Evolutionary conservation across 106 monocot genomes (phyloP).

Genomic region (Amphibolis antarctica): DNA sequence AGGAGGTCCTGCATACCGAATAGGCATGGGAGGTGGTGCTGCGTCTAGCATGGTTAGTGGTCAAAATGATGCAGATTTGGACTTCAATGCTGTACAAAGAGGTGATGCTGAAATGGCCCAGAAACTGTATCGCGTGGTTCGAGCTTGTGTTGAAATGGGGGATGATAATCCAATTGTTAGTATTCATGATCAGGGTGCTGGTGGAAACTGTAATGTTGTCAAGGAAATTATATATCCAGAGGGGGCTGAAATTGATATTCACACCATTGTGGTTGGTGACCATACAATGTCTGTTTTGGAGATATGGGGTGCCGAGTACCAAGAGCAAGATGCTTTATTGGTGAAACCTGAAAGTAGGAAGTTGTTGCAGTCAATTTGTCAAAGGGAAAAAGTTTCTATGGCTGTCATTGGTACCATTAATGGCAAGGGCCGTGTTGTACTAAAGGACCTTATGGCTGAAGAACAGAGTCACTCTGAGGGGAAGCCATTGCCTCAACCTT

Average conservation of each 20-base stretch:
- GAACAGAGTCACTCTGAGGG: slow-evolving; percentile 34
- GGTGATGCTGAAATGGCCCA: slow-evolving; percentile 99
- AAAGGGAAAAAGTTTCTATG: slow-evolving; percentile 85
- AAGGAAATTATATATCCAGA: slow-evolving; percentile 97
- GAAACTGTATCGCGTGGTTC: slow-evolving; percentile 79
- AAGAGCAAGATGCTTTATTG: slow-evolving; percentile 90
- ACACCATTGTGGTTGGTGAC: slow-evolving; percentile 71
- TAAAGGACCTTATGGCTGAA: slow-evolving; percentile 40
- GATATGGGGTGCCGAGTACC: slow-evolving; percentile 99
- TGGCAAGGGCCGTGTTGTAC: slow-evolving; percentile 56
- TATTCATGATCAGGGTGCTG: slow-evolving; percentile 98
- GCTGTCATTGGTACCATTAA: slow-evolving; percentile 80
- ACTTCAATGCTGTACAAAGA: slow-evolving; percentile 93
- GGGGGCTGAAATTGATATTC: slow-evolving; percentile 86
- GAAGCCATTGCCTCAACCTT: slow-evolving; percentile 42
- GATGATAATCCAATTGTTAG: slow-evolving; percentile 78
- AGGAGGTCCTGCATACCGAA: slow-evolving; percentile 90
- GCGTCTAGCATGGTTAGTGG: slow-evolving; percentile 99
- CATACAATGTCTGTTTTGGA: slow-evolving; percentile 93
- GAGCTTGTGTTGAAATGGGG: slow-evolving; percentile 91
- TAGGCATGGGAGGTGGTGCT: slow-evolving; percentile 98
- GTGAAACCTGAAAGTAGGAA: slow-evolving; percentile 51
- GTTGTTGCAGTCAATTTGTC: slow-evolving; percentile 50
- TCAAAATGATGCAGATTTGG: slow-evolving; percentile 89
- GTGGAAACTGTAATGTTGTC: slow-evolving; percentile 96